Base-by-base conservation (phyloP, 306 rosid genomes). In the Trichosanthes truncata region DNA sequence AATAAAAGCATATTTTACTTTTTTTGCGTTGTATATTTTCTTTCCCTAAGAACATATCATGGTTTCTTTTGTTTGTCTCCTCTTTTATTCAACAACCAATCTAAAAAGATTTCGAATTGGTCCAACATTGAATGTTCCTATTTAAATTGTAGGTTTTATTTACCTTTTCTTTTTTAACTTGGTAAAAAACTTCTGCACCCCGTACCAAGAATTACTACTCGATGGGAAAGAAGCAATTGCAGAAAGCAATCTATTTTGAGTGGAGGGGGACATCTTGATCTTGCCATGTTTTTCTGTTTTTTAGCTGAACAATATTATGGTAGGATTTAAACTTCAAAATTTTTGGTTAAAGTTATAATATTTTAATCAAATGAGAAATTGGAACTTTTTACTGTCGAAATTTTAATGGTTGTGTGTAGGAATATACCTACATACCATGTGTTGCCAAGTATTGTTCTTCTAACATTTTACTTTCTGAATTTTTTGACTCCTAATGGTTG, bases 1-100 rank as follows among this genome's bases (percentile, higher is more conserved):
- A 74, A 74, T 74, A 74, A 74, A 66, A 48, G 15, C 17, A 74
- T 49, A 49, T 25, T 74, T 74, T 17, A 74, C 60, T 72, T 3
- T 7, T 69, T 6, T 43, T 12, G 0, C 40, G 29, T 67, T 46
- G 18, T 46, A 1, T 14, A 5, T 1, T 25, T 26, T 43, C 18
- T 20, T 40, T 41, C 20, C 9, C 35, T 69, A 3, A 18, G 3
- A 38, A 40, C 5, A 63, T 66, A 7, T 8, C 46, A 17, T 66
- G 7, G 51, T 38, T 40, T 40, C 33, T 21, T 67, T 40, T 66
- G 21, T 36, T 18, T 36, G 10, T 69, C 11, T 40, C 9, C 76
- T 69, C 53, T 43, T 43, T 8, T 4, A 40, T 43, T 23, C 75
- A 9, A 36, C n/a, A 7, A 35, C 25, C 23, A 12, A 15, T 63